Evolutionary conservation across 805 yeast genomes (phyloP).

Genomic region (Candida loeiensis): DNA sequence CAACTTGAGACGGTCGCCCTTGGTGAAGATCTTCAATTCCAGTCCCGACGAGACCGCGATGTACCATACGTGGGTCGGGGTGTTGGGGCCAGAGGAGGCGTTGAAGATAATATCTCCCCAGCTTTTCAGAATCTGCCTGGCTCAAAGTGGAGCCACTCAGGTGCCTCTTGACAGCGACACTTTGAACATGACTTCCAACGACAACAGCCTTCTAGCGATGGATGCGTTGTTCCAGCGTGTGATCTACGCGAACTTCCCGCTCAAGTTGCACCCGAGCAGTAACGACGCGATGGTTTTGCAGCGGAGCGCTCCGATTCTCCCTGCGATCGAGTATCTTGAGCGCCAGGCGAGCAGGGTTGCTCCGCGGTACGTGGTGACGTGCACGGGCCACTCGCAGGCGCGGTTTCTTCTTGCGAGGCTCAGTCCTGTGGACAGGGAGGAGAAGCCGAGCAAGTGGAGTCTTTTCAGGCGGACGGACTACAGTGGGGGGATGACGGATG

Average conservation of each 20-base stretch:
- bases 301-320: constrained; percentile 9
- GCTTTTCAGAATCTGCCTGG: no score
- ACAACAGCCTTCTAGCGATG: constrained; percentile 22
- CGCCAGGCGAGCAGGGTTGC: constrained; percentile 12
- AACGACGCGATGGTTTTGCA: constrained; percentile 18
- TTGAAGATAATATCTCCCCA: constrained; percentile 27
- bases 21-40: constrained; percentile 37
- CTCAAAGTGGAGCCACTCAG: background rate
- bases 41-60: constrained; percentile 47
- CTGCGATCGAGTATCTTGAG: constrained; percentile 17
- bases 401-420: constrained; percentile 32
- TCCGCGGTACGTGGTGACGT: constrained; percentile 30
- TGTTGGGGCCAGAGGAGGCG: constrained; percentile 16
- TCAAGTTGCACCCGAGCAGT: constrained; percentile 27
- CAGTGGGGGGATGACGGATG: constrained; percentile 16
- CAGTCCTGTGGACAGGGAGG: constrained; percentile 17
- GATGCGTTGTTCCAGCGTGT: constrained; percentile 27
- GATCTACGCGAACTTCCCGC: constrained; percentile 18
- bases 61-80: constrained; percentile 32
- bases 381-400: constrained; percentile 36
- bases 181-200: constrained; percentile 8
- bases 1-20: constrained; percentile 32
- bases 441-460: constrained; percentile 4
- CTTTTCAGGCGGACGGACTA: constrained; percentile 5
- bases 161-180: constrained; percentile 19